Base-by-base conservation (phyloP, 192 early-diverging fungal species). In the Entomortierella parvispora region DNA sequence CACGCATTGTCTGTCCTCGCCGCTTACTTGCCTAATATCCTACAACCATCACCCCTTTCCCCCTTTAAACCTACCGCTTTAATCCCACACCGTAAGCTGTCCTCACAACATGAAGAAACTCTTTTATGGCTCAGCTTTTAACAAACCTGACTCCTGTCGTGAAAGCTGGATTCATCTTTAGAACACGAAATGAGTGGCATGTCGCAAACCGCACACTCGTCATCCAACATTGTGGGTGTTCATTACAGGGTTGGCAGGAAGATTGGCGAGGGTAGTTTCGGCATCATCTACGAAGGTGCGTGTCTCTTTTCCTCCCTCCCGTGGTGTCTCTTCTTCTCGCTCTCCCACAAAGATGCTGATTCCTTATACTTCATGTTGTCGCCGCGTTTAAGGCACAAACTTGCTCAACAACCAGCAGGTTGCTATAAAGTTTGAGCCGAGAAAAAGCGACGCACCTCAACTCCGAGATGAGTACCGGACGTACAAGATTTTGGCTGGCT, bases 181-280 rank as follows among this genome's bases (percentile, higher is more conserved):
- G 64, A 40, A 40, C 37, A 40, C 37, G 37, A 40, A 33, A 68
- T 70, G 66, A 70, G 71, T 50, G 66, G 51, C 51, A 80, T 70
- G 48, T 74, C 77, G 15, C 77, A 75, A 26, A 75, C 63, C 78
- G 63, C 71, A 48, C 81, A 81, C 50, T 86, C 82, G 20, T 77
- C 74, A 18, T 85, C 89, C 60, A 95, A 95, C 75, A 89, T 98
- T 54, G 97, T 99, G 23, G 97, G 97, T 37, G 94, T 96, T 33
- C 96, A 98, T 79, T 99, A 93, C 79, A 93, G 91, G 74, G 95
- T 98, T 37, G 96, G 95, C 47, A 93, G 91, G 80, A 95, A 95
- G 83, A 94, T 99, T 83, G 97, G 96, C 37, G 96, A 98, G 80
- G 97, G 97, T 42, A 94, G 92, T 71, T 99, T 99, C 89, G 97